Percentiles rank a stretch among this genome's conserved stretches.
phyloP scores from a whole-genome alignment of 306 rosid genomes.

The Inga oerstediana region DNA sequence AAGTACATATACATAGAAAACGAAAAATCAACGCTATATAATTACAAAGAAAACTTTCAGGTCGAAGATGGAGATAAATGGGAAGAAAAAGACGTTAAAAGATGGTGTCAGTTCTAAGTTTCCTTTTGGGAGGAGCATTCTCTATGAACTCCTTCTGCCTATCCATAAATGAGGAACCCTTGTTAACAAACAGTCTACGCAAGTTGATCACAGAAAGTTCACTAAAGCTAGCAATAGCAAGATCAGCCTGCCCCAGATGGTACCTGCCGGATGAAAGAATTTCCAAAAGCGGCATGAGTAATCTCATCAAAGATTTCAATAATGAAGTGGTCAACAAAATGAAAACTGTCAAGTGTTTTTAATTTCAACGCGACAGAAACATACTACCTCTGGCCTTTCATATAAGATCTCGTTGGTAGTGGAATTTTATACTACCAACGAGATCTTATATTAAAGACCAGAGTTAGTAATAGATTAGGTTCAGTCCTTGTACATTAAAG shows the following conservation, averaged over 20 bases:
- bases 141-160: constrained; percentile 78
- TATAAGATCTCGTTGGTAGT: too few relatives aligned
- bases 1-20: constrained; percentile 21
- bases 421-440: too few relatives aligned
- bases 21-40: constrained; percentile 32
- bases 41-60: constrained; percentile 44
- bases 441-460: too few relatives aligned
- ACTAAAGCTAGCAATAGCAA: constrained; percentile 82
- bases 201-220: constrained; percentile 97
- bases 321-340: background rate
- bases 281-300: constrained; percentile 15
- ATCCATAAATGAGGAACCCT: constrained; percentile 92
- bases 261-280: constrained; percentile 59
- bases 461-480: background rate
- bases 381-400: background rate
- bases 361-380: background rate
- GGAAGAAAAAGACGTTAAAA: constrained; percentile 43
- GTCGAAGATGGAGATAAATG: background rate
- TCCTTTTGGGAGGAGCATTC: constrained; percentile 81
- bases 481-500: constrained; percentile 7
- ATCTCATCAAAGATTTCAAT: background rate
- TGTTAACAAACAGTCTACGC: constrained; percentile 88
- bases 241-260: constrained; percentile 94
- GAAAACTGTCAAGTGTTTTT: background rate
- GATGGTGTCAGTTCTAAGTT: constrained; percentile 81